Base-by-base conservation (phyloP, 2,329 filamentous ascomycete genomes). In the Neopestalotiopsis sp. region DNA sequence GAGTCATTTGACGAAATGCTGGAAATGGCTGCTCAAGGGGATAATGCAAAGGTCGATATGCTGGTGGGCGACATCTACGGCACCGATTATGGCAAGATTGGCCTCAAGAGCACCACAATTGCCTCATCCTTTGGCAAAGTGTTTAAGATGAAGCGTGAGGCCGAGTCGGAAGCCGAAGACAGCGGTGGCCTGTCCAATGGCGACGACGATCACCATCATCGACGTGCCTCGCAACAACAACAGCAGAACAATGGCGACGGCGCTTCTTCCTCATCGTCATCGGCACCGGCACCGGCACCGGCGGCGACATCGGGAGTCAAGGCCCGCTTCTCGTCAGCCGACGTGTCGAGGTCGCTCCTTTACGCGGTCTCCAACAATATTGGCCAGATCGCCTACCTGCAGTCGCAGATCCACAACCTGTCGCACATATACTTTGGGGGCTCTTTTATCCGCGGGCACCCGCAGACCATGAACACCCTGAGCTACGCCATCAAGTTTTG, bases 291-390 rank as follows among this genome's bases (percentile, higher is more conserved):
- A 3, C 7, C 45, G 2, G 68, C 65, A 49, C 70, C 74, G 57
- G 80, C 81, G 49, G 79, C 72, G 1, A n/a, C 45, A 3, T 17
- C 45, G 3, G n/a, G 14, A 66, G 73, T 74, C 59, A 73, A 79
- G 20, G 78, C 83, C 3, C 85, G 87, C 69, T 98, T 98, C 81
- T 90, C 89, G 20, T 87, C 90, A 45, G 90, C 94, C 77, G 96
- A 99, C 80, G 94, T 99, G 72, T 96, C 94, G 30, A 88, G 95
- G 40, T 97, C 94, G 61, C 86, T 99, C 20, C 88, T 99, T 0
- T 99, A 97, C 81, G 96, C 96, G 30, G 94, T 98, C 74, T 95
- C 92, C 79, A 98, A 98, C 84, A 98, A 98, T 81, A 98, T 98
- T 72, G 96, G 96, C 17, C 96, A 99, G 83, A 97, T 99, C 75